These are phyloP conservation scores for Shiraia sp. DNA, from an alignment of 2,329 filamentous ascomycete species.

Conservation along the genomic window DNA sequence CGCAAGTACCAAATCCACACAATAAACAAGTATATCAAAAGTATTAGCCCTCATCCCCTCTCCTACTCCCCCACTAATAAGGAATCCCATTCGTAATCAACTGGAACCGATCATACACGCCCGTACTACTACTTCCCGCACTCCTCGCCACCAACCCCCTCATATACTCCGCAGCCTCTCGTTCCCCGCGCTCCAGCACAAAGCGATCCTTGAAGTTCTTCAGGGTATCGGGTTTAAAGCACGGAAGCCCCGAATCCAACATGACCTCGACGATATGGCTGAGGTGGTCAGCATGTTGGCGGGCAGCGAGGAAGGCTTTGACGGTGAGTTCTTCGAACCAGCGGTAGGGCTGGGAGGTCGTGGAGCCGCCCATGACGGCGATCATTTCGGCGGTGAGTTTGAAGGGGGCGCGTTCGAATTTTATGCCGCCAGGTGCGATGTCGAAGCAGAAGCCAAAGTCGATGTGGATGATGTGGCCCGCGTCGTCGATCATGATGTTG, in stretches of 20 bases:
- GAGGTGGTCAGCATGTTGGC: slow-evolving; percentile 86
- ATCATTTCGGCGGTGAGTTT: slow-evolving; percentile 98
- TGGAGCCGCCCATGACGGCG: slow-evolving; percentile 91
- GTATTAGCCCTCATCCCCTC: too few species aligned
- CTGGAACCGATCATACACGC: slow-evolving; percentile 98
- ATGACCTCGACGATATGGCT: slow-evolving; percentile 89
- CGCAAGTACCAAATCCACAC: too few species aligned
- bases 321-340: slow-evolving; percentile 97
- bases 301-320: slow-evolving; percentile 88
- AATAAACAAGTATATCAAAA: too few species aligned
- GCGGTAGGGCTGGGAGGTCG: slow-evolving; percentile 83
- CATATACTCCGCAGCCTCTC: slow-evolving; percentile 95
- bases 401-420: slow-evolving; percentile 97
- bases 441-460: slow-evolving; percentile 99
- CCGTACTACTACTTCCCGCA: slow-evolving; percentile 86
- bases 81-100: slow-evolving; percentile 96
- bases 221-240: slow-evolving; percentile 96
- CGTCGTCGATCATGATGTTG: slow-evolving; percentile 99
- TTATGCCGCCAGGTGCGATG: slow-evolving; percentile 93
- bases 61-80: too few species aligned
- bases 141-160: slow-evolving; percentile 86
- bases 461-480: slow-evolving; percentile 95
- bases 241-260: slow-evolving; percentile 94
- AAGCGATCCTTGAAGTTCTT: slow-evolving; percentile 91
- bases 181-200: slow-evolving; percentile 86